These are phyloP conservation scores for Fragosphaeria purpurea DNA, from an alignment of 2,329 filamentous ascomycete genomes.

Conservation along the genomic window DNA sequence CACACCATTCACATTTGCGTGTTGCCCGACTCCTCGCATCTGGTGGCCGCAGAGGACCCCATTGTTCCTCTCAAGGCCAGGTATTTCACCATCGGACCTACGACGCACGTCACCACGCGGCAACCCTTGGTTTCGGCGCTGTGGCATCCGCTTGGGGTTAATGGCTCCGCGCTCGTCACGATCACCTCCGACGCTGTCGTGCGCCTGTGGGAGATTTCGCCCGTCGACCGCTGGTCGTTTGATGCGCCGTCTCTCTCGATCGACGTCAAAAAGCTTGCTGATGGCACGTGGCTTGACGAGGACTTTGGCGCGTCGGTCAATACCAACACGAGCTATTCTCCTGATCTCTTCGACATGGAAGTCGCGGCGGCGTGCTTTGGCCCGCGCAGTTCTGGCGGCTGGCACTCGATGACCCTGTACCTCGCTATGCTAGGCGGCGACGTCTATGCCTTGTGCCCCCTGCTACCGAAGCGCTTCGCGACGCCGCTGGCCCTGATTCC, in stretches of 20 bases:
- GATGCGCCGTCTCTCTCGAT: slow-evolving; percentile 73
- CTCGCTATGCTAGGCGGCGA: slow-evolving; percentile 91
- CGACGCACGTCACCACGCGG: slow-evolving; percentile 80
- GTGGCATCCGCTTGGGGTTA: slow-evolving; percentile 87
- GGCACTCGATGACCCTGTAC: slow-evolving; percentile 96
- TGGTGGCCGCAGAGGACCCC: slow-evolving; percentile 56
- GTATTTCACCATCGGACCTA: slow-evolving; percentile 85
- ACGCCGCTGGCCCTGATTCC: slow-evolving; percentile 67
- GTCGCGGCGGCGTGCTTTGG: slow-evolving; percentile 81
- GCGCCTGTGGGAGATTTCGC: slow-evolving; percentile 80
- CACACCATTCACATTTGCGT: slow-evolving; percentile 82
- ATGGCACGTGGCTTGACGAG: slow-evolving; percentile 71
- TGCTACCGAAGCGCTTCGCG: slow-evolving; percentile 80
- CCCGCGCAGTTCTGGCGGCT: slow-evolving; percentile 59
- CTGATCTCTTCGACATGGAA: slow-evolving; percentile 87
- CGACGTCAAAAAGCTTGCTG: slow-evolving; percentile 79
- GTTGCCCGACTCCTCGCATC: slow-evolving; percentile 70
- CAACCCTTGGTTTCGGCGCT: slow-evolving; percentile 69
- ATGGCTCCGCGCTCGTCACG: slow-evolving; percentile 74
- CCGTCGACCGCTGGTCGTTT: slow-evolving; percentile 78
- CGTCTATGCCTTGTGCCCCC: slow-evolving; percentile 83
- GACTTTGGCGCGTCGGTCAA: slow-evolving; percentile 72
- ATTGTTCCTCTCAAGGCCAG: slow-evolving; percentile 63
- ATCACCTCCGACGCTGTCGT: slow-evolving; percentile 82
- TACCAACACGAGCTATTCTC: slow-evolving; percentile 73